Percentiles rank a stretch among this genome's conserved stretches.
phyloP scores from a whole-genome alignment of 345 rosid species.

The Corchorus capsularis region DNA sequence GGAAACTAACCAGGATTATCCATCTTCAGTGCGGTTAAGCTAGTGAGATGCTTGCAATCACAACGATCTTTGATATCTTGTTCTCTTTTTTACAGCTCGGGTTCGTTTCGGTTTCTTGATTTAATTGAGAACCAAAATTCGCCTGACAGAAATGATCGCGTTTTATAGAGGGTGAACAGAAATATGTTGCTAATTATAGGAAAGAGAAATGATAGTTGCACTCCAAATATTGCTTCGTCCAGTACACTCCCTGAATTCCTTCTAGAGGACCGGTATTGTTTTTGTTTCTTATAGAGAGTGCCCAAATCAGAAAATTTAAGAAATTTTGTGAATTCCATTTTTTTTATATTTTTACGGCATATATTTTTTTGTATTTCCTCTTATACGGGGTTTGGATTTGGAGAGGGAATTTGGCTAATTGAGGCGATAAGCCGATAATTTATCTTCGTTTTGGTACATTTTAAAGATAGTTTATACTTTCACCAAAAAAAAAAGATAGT shows the following conservation, averaged over 20 bases:
- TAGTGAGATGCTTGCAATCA: neutral
- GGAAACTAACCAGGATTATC: conserved; percentile 43
- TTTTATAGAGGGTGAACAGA: neutral
- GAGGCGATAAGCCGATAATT: too few relatives aligned
- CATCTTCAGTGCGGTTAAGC: conserved; percentile 33
- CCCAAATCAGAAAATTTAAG: too few relatives aligned
- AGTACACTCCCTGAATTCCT: neutral
- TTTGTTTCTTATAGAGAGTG: too few relatives aligned
- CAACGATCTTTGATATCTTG: conserved; percentile 22
- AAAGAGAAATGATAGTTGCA: neutral
- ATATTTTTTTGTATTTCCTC: too few relatives aligned
- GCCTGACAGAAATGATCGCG: conserved; percentile 24
- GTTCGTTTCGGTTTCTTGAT: neutral
- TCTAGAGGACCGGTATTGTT: neutral
- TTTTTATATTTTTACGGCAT: too few relatives aligned
- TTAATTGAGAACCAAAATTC: neutral
- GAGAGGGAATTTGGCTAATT: too few relatives aligned
- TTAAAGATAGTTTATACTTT: too few relatives aligned
- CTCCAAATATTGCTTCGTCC: conserved; percentile 15
- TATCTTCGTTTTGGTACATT: too few relatives aligned
- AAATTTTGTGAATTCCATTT: too few relatives aligned
- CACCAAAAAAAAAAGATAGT: too few relatives aligned
- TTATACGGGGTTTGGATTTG: too few relatives aligned
- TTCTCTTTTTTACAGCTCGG: neutral
- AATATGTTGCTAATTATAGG: neutral